Base-by-base conservation (phyloP, 2,329 filamentous ascomycete genomes). In the Cladosporium colombiae region DNA sequence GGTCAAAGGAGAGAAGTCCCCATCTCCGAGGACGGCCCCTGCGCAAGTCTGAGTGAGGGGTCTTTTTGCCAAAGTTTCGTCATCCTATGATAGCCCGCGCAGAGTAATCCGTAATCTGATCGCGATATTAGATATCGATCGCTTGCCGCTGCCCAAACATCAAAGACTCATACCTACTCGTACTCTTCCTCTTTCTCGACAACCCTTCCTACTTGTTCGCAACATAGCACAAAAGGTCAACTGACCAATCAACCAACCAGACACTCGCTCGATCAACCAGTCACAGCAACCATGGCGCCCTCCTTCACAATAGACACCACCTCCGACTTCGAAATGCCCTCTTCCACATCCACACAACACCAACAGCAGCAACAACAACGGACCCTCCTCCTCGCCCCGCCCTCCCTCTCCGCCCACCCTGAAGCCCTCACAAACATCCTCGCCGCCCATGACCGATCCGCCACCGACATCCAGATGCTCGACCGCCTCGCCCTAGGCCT, bases 381-480 rank as follows among this genome's bases (percentile, higher is more conserved):
- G 78, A 94, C 89, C 35, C 89, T 97, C 68, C 88, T 97, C 49
- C 89, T 98, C 68, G 93, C 94, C 35, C 94, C 95, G 62, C 93
- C 95, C 14, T 96, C 93, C 27, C 86, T 98, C 73, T 90, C 95
- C 71, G 88, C 92, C 64, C 90, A 96, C 79, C 91, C 93, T 71
- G 89, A 92, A 71, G 88, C 88, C 73, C 85, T 98, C 70, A 86
- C 88, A 70, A 81, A 83, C 70, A 83, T 95, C 68, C 86, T 96
- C 74, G 83, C 88, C 66, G 82, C 87, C 65, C 88, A 92, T 81
- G 88, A 95, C 78, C 89, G 92, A 75, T 81, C 85, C 69, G 83
- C 85, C 55, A 94, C 93, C 68, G 95, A 99, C 76, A 84, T 99
- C 62, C 95, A 98, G 79, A 99, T 99, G 95, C 90, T 99, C 68